These are phyloP conservation scores for Dendrothele bispora DNA, from an alignment of 768 basidiomycete genomes.

Conservation along the genomic window DNA sequence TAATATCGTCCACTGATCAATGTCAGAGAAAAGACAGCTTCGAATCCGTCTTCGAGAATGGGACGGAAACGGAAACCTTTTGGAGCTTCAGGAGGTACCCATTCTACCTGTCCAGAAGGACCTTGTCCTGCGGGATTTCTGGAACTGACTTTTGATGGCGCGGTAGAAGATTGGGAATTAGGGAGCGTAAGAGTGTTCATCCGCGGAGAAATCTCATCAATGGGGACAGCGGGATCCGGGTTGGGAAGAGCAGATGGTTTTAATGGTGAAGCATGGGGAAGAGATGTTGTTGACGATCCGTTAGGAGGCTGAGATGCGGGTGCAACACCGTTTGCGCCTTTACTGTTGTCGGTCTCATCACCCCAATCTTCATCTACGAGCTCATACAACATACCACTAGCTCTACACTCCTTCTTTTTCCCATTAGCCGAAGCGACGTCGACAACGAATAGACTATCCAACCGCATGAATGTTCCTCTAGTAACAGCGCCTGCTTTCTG, in stretches of 20 bases:
- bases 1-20: conserved; percentile 83
- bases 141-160: not conserved
- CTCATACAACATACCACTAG: conserved; percentile 76
- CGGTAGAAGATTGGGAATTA: not conserved
- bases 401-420: conserved; percentile 54
- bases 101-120: conserved; percentile 10
- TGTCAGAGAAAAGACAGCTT: conserved; percentile 66
- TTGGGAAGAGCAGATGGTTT: conserved; percentile 30
- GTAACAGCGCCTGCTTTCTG: conserved; percentile 50
- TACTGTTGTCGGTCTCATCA: conserved; percentile 19
- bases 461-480: conserved; percentile 70
- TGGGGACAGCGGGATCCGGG: conserved; percentile 20
- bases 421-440: conserved; percentile 48
- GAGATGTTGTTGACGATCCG: conserved; percentile 5
- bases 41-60: conserved; percentile 59
- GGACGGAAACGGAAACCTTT: conserved; percentile 68
- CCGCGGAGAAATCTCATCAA: conserved; percentile 17
- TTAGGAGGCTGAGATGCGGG: no score
- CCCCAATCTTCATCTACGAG: conserved; percentile 77
- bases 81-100: conserved; percentile 62
- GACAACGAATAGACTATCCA: conserved; percentile 65
- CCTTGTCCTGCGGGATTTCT: not conserved
- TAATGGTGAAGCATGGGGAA: conserved; percentile 30
- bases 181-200: conserved; percentile 8
- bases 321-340: not conserved